phyloP scores from a whole-genome alignment of 768 basidiomycete species.

The Sporobolomyces pararoseus region DNA sequence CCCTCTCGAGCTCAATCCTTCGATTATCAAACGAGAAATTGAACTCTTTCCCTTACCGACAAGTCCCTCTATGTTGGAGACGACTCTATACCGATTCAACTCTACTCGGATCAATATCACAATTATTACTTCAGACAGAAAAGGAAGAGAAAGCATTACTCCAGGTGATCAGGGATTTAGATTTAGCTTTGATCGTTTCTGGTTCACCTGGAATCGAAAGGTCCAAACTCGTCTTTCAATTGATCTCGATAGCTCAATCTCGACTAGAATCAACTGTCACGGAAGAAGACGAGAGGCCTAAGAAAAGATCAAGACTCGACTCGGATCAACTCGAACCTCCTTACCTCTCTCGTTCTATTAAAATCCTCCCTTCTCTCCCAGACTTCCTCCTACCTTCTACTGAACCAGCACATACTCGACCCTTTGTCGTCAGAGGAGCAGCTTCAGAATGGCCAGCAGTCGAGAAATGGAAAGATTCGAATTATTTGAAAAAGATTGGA shows the following conservation, averaged over 20 bases:
- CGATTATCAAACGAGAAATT: constrained; percentile 57
- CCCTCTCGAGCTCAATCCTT: constrained; percentile 50
- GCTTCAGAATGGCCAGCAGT: constrained; percentile 71
- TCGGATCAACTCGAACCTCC: constrained; percentile 21
- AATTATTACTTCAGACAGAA: constrained; percentile 16
- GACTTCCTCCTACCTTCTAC: constrained; percentile 52
- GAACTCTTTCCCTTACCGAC: constrained; percentile 50
- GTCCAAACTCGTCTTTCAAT: constrained; percentile 60
- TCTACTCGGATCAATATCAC: constrained; percentile 54
- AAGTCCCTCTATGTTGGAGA: constrained; percentile 41
- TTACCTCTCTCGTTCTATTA: constrained; percentile 44
- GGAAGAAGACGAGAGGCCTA: not conserved
- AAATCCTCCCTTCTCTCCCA: constrained; percentile 53
- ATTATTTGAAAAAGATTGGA: constrained; percentile 66
- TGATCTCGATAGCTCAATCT: constrained; percentile 64
- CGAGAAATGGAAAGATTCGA: constrained; percentile 64
- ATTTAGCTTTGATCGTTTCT: constrained; percentile 76
- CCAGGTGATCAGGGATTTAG: constrained; percentile 59
- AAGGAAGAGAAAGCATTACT: not conserved
- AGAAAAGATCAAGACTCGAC: constrained; percentile 20
- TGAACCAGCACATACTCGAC: constrained; percentile 56
- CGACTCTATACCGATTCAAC: constrained; percentile 71
- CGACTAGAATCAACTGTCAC: constrained; percentile 7
- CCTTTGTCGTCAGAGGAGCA: constrained; percentile 70
- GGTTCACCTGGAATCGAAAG: constrained; percentile 66